Evolutionary conservation across 2,329 filamentous ascomycete genomes (phyloP).

Genomic region (Microsporum ferrugineum): DNA sequence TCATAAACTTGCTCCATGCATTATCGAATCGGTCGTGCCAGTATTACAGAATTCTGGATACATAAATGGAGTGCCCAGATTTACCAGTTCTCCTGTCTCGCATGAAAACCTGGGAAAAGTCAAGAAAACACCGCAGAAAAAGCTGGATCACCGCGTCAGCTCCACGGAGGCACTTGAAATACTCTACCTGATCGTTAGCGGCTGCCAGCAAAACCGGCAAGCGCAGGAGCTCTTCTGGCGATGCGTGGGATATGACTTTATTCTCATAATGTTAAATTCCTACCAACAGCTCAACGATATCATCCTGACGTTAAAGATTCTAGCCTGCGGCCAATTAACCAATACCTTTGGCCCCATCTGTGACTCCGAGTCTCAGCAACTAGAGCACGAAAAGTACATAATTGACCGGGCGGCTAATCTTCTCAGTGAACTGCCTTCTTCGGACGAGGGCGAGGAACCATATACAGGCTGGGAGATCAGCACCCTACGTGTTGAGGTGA

Average conservation of each 20-base stretch:
- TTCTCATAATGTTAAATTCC: conserved; percentile 48
- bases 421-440: conserved; percentile 43
- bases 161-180: conserved; percentile 45
- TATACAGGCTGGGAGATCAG: conserved; percentile 29
- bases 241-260: conserved; percentile 45
- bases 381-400: conserved; percentile 36
- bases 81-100: conserved; percentile 34
- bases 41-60: conserved; percentile 38
- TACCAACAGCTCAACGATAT: conserved; percentile 48
- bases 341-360: conserved; percentile 46
- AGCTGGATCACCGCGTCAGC: conserved; percentile 40
- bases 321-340: conserved; percentile 44
- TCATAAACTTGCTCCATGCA: conserved; percentile 24
- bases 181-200: conserved; percentile 42
- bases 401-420: conserved; percentile 48
- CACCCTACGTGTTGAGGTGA: conserved; percentile 34
- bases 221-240: conserved; percentile 44
- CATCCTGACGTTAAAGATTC: conserved; percentile 42
- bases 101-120: conserved; percentile 30
- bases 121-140: conserved; percentile 31
- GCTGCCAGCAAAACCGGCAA: conserved; percentile 34
- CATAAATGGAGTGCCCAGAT: conserved; percentile 44
- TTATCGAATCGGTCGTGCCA: conserved; percentile 30
- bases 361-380: conserved; percentile 18
- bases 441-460: conserved; percentile 33